Percentiles rank a stretch among this genome's conserved stretches.
phyloP scores from a whole-genome alignment of 768 basidiomycete genomes.

The Hygrocybe punicea region DNA sequence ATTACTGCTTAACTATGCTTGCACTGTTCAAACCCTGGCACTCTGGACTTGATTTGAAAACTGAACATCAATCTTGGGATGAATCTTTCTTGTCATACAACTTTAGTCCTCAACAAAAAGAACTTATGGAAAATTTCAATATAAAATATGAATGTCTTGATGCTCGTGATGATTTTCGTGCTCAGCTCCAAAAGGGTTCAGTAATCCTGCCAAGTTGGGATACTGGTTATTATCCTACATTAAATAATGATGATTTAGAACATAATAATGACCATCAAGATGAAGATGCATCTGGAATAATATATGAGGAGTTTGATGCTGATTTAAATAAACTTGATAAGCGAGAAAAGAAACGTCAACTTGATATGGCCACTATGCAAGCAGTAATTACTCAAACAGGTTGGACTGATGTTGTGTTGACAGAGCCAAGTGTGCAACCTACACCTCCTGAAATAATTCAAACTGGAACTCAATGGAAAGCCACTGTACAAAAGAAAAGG shows the following conservation, averaged over 20 bases:
- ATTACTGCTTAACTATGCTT: constrained; percentile 31
- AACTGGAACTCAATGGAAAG: constrained; percentile 11
- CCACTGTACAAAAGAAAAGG: constrained; percentile 4
- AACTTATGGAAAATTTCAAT: constrained; percentile 31
- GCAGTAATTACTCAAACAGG: neutral
- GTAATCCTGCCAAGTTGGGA: no score
- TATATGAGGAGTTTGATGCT: neutral
- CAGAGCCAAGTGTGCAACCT: no score
- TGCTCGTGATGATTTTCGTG: constrained; percentile 13
- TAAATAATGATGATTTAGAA: no score
- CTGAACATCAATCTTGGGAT: constrained; percentile 21
- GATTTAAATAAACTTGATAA: neutral
- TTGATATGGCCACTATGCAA: neutral
- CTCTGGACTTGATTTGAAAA: constrained; percentile 21
- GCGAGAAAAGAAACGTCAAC: neutral
- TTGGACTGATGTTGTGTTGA: neutral
- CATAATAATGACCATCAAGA: no score
- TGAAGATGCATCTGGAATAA: neutral
- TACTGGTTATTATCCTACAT: no score
- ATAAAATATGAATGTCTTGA: constrained; percentile 37
- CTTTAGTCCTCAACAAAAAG: constrained; percentile 12
- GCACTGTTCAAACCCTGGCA: constrained; percentile 34
- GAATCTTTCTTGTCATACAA: constrained; percentile 18
- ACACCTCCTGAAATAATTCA: neutral
- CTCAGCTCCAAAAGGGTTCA: neutral